Evolutionary conservation across 2,329 filamentous ascomycete species (phyloP).

Genomic region (Zasmidium angulare): DNA sequence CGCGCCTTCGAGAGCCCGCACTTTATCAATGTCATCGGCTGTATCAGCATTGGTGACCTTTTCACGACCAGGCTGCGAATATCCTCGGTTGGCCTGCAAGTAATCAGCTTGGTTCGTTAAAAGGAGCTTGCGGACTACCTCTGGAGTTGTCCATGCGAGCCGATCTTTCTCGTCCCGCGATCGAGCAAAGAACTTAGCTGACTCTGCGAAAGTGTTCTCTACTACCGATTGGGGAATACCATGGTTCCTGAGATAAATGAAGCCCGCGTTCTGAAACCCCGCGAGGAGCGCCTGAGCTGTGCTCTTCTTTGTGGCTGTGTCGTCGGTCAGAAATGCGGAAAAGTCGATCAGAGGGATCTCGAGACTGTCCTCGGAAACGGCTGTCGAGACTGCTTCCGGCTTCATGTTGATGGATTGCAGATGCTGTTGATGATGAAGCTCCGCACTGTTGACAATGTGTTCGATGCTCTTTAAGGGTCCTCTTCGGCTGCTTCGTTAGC

Average conservation of each 20-base stretch:
- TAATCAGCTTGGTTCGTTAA: neutral
- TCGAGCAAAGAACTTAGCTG: slow-evolving; percentile 69
- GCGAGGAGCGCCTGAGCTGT: slow-evolving; percentile 70
- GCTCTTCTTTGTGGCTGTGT: slow-evolving; percentile 16
- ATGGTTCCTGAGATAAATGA: slow-evolving; percentile 83
- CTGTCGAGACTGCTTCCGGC: slow-evolving; percentile 25
- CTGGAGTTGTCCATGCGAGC: slow-evolving; percentile 61
- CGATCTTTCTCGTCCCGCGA: slow-evolving; percentile 61
- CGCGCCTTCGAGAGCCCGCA: slow-evolving; percentile 51
- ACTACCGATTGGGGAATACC: slow-evolving; percentile 54
- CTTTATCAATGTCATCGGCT: slow-evolving; percentile 54
- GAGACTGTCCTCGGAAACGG: slow-evolving; percentile 38
- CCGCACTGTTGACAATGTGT: neutral
- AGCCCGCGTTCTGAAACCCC: slow-evolving; percentile 82
- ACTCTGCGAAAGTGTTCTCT: slow-evolving; percentile 39
- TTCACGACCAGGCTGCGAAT: slow-evolving; percentile 58
- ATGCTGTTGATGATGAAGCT: neutral
- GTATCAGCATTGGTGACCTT: slow-evolving; percentile 63
- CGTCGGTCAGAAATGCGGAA: slow-evolving; percentile 60
- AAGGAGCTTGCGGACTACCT: slow-evolving; percentile 11
- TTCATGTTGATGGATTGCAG: slow-evolving; percentile 12
- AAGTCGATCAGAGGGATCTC: slow-evolving; percentile 65
- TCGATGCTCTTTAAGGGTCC: neutral
- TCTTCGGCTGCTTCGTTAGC: neutral
- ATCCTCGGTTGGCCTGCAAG: slow-evolving; percentile 49